These are phyloP conservation scores for Leccinum griseonigrum DNA, from an alignment of 1,284 basidiomycete genomes.

Conservation along the genomic window DNA sequence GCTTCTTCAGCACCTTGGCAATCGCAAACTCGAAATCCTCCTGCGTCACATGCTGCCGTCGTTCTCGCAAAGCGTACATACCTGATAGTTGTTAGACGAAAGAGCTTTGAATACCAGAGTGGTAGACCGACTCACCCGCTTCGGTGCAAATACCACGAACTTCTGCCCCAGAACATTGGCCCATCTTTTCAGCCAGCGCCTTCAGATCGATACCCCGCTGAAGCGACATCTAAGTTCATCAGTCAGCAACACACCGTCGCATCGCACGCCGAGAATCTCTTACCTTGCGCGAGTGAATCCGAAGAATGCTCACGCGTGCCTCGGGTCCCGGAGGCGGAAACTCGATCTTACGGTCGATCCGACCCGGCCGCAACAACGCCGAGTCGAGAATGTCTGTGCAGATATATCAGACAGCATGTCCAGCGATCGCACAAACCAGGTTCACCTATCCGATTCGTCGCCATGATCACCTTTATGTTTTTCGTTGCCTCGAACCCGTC, in stretches of 20 bases:
- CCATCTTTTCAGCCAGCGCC: not conserved
- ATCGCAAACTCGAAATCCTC: constrained; percentile 99
- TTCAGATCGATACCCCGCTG: constrained; percentile 88
- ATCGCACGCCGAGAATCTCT: not conserved
- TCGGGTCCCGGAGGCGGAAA: constrained; percentile 99
- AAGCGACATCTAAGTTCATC: constrained; percentile 78
- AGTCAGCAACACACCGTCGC: constrained; percentile 8
- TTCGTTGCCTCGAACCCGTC: constrained; percentile 98
- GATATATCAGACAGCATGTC: constrained; percentile 6
- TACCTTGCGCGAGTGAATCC: constrained; percentile 96
- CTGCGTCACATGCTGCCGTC: constrained; percentile 65
- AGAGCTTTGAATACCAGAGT: not conserved
- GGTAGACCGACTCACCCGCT: not conserved
- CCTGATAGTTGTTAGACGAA: not conserved
- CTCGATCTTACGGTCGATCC: constrained; percentile 98
- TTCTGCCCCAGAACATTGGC: not conserved
- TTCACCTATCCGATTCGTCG: constrained; percentile 92
- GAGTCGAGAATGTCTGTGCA: constrained; percentile 88
- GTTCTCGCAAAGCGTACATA: not conserved
- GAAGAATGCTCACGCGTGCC: constrained; percentile 93
- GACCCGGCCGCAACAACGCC: constrained; percentile 91
- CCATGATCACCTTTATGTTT: constrained; percentile 99
- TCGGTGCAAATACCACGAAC: not conserved
- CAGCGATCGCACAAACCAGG: not conserved
- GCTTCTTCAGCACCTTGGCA: constrained; percentile 91